Base-by-base conservation (phyloP, 2,329 filamentous ascomycete species). In the Magnaporthales sp. region DNA sequence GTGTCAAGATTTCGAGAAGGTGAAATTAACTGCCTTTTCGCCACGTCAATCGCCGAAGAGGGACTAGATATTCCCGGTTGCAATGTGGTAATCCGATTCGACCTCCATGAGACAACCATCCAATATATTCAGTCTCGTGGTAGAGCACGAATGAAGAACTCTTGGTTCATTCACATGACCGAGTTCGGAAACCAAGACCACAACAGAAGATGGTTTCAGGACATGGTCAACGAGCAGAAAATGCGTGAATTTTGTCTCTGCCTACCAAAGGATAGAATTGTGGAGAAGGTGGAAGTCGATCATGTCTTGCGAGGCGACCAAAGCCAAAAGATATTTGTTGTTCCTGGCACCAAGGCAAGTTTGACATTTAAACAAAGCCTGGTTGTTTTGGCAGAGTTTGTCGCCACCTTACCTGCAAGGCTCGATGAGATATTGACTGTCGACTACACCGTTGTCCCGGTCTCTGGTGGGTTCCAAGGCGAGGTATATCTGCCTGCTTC, bases 51-150 rank as follows among this genome's bases (percentile, higher is more conserved):
- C 1, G 87, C 84, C 0, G 88, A 90, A 71, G 88, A 90, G 73
- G 88, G 88, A 0, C 82, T 90, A 13, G 88, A 90, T 70, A 84
- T 90, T 63, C 87, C 88, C 0, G 86, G 89, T 66, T 90, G 88
- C 74, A 89, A 90, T 69, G 74, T 89, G 1, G 80, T 90, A 31
- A 81, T 91, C 68, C 79, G 93, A 2, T 99, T 97, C 72, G 92
- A 98, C 74, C 84, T 96, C 2, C 97, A 93, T 77, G 83, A 84
- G 11, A 97, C 94, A 0, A 88, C 97, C 76, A 98, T 98, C 65
- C 91, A 96, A 73, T 98, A 97, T 74, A 89, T 98, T 24, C 95
- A 99, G 75, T 97, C 93, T 15, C 86, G 92, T 69, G 95, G 95
- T 0, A 86, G 95, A 66, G 95, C 95, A 13, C 86, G 95, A 54